A percentile compares a stretch with the other conserved stretches of the same genome.
Conservation (phyloP, 495 filamentous ascomycete species). For the Letharia lupina region DNA sequence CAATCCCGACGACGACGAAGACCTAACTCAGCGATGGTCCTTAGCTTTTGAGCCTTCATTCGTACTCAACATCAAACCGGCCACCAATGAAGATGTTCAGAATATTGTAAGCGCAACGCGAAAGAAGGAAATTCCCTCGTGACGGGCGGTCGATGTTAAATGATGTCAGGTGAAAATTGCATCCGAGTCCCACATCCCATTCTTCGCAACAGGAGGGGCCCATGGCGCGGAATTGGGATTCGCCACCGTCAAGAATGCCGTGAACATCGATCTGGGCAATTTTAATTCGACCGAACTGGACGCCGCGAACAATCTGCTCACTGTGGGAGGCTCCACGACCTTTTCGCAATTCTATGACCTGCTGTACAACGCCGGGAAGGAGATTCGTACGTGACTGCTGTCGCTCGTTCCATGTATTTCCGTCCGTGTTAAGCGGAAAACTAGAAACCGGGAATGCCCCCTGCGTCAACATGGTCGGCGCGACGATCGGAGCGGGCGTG, state of each 20-base stretch:
- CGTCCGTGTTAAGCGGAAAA: background rate
- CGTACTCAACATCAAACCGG: background rate
- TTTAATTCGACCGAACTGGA: slow-evolving; percentile 28
- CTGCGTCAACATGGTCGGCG: slow-evolving; percentile 31
- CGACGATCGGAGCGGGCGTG: slow-evolving; percentile 36
- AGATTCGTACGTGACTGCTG: slow-evolving; percentile 23
- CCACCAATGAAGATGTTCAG: background rate
- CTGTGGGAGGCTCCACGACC: slow-evolving; percentile 26
- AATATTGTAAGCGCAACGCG: background rate
- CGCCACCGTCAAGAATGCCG: slow-evolving; percentile 21
- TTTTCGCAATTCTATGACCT: slow-evolving; percentile 23
- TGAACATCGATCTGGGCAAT: slow-evolving; percentile 28
- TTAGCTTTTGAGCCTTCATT: background rate
- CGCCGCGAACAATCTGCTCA: slow-evolving; percentile 18
- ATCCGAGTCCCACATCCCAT: slow-evolving; percentile 20
- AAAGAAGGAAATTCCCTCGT: no score
- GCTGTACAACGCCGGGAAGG: slow-evolving; percentile 23
- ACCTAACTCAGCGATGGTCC: background rate
- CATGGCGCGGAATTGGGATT: slow-evolving; percentile 26
- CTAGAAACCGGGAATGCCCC: slow-evolving; percentile 26
- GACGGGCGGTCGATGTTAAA: no score
- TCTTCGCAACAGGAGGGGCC: slow-evolving; percentile 28
- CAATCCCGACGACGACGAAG: background rate
- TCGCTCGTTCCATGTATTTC: slow-evolving; percentile 8
- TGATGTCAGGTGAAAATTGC: no score